Evolutionary conservation across 2,329 filamentous ascomycete genomes (phyloP), one percentile per base, ranked within the genome.

Genomic region (Teratosphaeria gauchensis): DNA sequence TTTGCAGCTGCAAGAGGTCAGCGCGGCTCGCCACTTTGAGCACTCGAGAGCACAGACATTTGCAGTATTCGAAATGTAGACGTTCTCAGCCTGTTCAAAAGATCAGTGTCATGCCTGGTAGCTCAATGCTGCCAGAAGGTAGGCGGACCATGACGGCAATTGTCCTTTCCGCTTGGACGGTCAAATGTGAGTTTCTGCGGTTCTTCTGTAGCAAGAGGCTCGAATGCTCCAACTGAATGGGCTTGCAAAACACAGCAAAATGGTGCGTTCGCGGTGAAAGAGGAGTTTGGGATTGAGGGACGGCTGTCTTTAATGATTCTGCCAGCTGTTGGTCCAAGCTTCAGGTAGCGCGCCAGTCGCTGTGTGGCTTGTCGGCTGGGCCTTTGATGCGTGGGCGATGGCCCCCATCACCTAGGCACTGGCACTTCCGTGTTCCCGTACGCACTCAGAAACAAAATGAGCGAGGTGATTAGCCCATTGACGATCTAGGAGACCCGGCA

Each of bases 1-100:
- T 96, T 76, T 87, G 80, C 76, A 96, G 86, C 90, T 96, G 76
- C 46, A 64, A 60, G 63, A 65, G 68, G 68, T 79, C 72, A 76
- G 76, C 75, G 55, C 14, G 46, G 30, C 12, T 19, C 55, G 32
- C 28, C 1, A 9, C n/a, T 31, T 7, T 28, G 12, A 21, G 33
- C 31, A 42, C 28, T 14, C 24, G 33, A 48, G 21, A 11, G 8
- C 51, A 73, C 76, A 74, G 67, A 79, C 77, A 65, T 75, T 78
- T 65, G 73, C 71, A 54, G 77, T 77, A 67, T 79, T 79, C 69
- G 77, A 79, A 66, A 77, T 56, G 61, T 64, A 63, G 28, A 59
- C 56, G 59, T 55, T 63, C 32, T 62, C 62, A 56, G 66, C 64
- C 66, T 68, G 64, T n/a, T 21, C 51, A 9, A 9, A 4, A 28